Percentiles rank a stretch among this genome's conserved stretches.
Evolutionary conservation across 1,284 basidiomycete species (phyloP).

Genomic region (Farysia itapuensis): DNA sequence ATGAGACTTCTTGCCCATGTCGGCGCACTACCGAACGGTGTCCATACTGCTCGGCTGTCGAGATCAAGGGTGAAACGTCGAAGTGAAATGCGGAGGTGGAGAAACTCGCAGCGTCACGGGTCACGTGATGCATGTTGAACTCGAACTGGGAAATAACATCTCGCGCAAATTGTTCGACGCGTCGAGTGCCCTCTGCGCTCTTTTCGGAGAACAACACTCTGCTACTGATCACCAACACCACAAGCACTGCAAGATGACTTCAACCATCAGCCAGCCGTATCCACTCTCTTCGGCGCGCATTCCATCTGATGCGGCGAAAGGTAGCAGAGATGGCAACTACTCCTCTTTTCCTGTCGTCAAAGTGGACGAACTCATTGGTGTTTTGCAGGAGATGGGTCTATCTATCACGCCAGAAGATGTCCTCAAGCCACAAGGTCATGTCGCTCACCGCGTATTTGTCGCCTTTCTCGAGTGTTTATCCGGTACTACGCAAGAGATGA

Average conservation of each 20-base stretch:
- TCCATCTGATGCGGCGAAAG: conserved; percentile 26
- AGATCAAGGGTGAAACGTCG: no score
- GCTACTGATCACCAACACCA: not conserved
- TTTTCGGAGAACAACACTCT: conserved; percentile 17
- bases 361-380: conserved; percentile 46
- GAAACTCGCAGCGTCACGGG: no score
- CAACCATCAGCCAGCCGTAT: conserved; percentile 16
- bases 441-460: conserved; percentile 44
- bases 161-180: no score
- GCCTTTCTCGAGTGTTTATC: conserved; percentile 50
- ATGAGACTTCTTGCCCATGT: no score
- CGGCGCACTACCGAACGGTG: no score
- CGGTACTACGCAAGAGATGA: conserved; percentile 45
- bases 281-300: conserved; percentile 31
- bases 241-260: conserved; percentile 12
- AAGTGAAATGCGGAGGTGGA: no score
- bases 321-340: conserved; percentile 42
- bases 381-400: conserved; percentile 47
- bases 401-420: conserved; percentile 45
- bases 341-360: conserved; percentile 52
- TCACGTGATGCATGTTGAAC: no score
- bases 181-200: no score
- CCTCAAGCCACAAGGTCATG: conserved; percentile 39
- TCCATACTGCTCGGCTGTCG: no score
- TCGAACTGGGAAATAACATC: no score